These are phyloP conservation scores for Gypsophila paniculata DNA, from an alignment of 179 eudicot species.

Conservation along the genomic window DNA sequence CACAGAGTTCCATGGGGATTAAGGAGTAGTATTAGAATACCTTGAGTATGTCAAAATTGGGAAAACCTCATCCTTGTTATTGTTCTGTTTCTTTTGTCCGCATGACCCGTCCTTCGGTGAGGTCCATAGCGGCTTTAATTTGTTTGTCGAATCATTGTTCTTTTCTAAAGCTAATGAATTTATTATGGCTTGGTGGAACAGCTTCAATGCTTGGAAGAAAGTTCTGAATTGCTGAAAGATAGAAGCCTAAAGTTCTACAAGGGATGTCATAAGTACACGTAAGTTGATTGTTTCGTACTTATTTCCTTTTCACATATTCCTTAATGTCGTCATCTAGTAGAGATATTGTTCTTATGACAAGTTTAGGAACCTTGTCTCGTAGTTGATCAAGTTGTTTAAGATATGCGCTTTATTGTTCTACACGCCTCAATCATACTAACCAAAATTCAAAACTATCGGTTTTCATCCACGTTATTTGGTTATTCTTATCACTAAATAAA, in stretches of 20 bases:
- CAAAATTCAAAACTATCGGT: too few species aligned
- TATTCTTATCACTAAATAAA: too few species aligned
- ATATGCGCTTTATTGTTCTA: neutral
- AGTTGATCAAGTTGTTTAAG: neutral
- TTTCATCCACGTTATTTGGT: too few species aligned
- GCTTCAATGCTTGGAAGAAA: conserved; percentile 81
- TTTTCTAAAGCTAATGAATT: conserved; percentile 13
- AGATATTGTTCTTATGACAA: neutral
- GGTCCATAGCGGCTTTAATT: neutral
- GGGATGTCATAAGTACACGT: conserved; percentile 93
- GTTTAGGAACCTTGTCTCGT: neutral
- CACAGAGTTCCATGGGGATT: neutral
- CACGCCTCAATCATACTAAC: too few species aligned
- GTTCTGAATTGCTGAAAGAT: conserved; percentile 64
- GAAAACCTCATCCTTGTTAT: neutral
- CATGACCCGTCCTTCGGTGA: neutral
- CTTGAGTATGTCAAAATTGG: neutral
- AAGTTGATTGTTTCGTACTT: conserved; percentile 27
- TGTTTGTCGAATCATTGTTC: neutral
- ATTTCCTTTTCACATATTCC: neutral
- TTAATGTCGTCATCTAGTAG: neutral
- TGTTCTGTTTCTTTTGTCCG: neutral
- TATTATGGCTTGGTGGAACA: conserved; percentile 29
- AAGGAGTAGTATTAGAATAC: neutral
- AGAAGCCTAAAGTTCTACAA: conserved; percentile 71